Evolutionary conservation across 352 stramenopile species (phyloP).

Genomic region (Phytophthora cactorum): DNA sequence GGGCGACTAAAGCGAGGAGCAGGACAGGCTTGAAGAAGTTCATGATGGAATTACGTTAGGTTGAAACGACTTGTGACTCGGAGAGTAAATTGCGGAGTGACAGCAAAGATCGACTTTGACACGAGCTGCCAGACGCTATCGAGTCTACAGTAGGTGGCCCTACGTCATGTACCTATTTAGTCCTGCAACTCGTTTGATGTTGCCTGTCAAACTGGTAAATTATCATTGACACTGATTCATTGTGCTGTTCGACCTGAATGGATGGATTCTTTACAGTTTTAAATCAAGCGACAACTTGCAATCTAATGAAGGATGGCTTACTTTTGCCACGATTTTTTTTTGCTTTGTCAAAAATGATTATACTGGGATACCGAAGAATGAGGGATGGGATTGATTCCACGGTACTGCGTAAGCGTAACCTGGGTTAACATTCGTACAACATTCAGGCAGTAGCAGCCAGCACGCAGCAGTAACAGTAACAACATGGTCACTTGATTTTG

Average conservation of each 20-base stretch:
- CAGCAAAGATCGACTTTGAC: not conserved
- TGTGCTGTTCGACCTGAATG: not conserved
- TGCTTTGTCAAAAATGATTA: not conserved
- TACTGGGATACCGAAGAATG: too few species aligned
- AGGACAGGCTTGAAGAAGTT: constrained; percentile 13
- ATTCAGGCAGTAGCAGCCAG: too few species aligned
- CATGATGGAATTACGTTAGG: constrained; percentile 6
- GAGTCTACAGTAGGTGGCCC: not conserved
- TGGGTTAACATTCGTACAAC: too few species aligned
- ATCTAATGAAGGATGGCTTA: not conserved
- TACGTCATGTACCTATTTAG: not conserved
- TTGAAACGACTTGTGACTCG: constrained; percentile 2
- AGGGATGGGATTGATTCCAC: too few species aligned
- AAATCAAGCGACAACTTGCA: not conserved
- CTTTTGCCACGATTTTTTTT: not conserved
- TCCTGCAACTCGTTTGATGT: not conserved
- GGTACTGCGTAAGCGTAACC: too few species aligned
- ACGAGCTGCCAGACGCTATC: too few species aligned
- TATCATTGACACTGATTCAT: too few species aligned
- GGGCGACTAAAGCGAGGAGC: constrained; percentile 7
- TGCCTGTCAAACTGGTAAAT: too few species aligned
- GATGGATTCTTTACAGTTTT: not conserved
- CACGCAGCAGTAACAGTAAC: too few species aligned
- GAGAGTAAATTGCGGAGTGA: constrained; percentile 19
- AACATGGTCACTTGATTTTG: too few species aligned